These are phyloP conservation scores for Bathelium albidoporum DNA, from an alignment of 495 filamentous ascomycete genomes.

Conservation along the genomic window DNA sequence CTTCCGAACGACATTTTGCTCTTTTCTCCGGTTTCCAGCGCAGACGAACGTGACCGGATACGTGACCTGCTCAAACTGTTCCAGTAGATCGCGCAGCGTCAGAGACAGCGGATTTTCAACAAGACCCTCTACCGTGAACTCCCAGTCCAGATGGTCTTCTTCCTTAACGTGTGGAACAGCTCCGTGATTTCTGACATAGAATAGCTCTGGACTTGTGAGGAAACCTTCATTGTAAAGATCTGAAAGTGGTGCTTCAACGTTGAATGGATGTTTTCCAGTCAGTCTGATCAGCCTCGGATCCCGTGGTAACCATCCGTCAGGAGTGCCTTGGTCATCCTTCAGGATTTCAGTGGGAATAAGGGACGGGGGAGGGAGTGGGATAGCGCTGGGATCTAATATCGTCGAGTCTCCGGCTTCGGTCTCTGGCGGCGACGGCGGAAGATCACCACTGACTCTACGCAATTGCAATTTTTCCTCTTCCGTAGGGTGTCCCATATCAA, in stretches of 20 bases:
- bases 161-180: slow-evolving; percentile 70
- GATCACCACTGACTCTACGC: slow-evolving; percentile 16
- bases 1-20: slow-evolving; percentile 87
- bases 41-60: slow-evolving; percentile 86
- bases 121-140: slow-evolving; percentile 74
- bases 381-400: slow-evolving; percentile 22
- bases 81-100: slow-evolving; percentile 61
- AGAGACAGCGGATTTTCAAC: slow-evolving; percentile 70
- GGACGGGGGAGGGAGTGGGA: slow-evolving; percentile 66
- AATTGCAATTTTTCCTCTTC: slow-evolving; percentile 13
- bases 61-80: slow-evolving; percentile 73
- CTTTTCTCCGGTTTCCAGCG: slow-evolving; percentile 87
- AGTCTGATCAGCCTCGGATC: slow-evolving; percentile 80
- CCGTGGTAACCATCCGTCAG: slow-evolving; percentile 75
- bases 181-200: slow-evolving; percentile 95
- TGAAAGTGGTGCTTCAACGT: slow-evolving; percentile 79
- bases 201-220: slow-evolving; percentile 80
- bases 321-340: slow-evolving; percentile 67
- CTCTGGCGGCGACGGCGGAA: slow-evolving; percentile 25
- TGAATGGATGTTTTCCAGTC: slow-evolving; percentile 89
- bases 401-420: slow-evolving; percentile 16
- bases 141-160: slow-evolving; percentile 66
- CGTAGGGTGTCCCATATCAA: slow-evolving; percentile 1
- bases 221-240: slow-evolving; percentile 78
- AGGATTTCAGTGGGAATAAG: slow-evolving; percentile 53